These are phyloP conservation scores for Ophiostoma montium DNA, from an alignment of 2,329 filamentous ascomycete species.

Conservation along the genomic window DNA sequence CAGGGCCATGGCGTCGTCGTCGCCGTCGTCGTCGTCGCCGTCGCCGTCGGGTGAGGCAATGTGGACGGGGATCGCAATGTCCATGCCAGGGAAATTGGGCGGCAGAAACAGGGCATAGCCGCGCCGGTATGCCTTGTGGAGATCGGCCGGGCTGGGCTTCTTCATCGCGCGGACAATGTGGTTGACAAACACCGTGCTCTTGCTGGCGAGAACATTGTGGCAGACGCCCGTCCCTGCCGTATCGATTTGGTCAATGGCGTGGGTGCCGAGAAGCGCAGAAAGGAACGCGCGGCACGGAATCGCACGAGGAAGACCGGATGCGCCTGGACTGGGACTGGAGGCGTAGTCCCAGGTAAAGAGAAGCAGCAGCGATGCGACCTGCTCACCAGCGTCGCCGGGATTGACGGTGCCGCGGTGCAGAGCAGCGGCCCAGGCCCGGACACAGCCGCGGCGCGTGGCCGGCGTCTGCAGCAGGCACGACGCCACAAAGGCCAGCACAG, in stretches of 20 bases:
- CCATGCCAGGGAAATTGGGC: constrained; percentile 1
- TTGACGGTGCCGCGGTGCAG: neutral
- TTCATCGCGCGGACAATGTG: neutral
- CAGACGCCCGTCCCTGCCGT: too few relatives aligned
- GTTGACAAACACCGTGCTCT: neutral
- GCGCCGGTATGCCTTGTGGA: neutral
- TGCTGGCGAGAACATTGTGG: neutral
- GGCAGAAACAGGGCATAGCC: constrained; percentile 2
- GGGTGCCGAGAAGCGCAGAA: too few relatives aligned
- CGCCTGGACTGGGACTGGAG: neutral
- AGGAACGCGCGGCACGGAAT: too few relatives aligned
- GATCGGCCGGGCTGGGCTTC: neutral
- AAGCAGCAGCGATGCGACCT: neutral
- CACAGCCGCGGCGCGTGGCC: neutral
- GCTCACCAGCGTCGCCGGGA: constrained; percentile 1
- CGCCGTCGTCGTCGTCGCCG: neutral
- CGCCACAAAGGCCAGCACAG: constrained; percentile 1
- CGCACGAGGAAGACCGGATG: neutral
- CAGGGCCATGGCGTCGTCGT: neutral
- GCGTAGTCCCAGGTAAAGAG: constrained; percentile 2
- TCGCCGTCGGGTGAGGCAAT: neutral
- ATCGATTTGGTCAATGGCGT: too few relatives aligned
- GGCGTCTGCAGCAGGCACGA: constrained; percentile 3
- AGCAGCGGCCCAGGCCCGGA: neutral
- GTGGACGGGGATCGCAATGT: neutral